Base-by-base conservation (phyloP, 768 basidiomycete species). In the Chlorophyllum brunneum region DNA sequence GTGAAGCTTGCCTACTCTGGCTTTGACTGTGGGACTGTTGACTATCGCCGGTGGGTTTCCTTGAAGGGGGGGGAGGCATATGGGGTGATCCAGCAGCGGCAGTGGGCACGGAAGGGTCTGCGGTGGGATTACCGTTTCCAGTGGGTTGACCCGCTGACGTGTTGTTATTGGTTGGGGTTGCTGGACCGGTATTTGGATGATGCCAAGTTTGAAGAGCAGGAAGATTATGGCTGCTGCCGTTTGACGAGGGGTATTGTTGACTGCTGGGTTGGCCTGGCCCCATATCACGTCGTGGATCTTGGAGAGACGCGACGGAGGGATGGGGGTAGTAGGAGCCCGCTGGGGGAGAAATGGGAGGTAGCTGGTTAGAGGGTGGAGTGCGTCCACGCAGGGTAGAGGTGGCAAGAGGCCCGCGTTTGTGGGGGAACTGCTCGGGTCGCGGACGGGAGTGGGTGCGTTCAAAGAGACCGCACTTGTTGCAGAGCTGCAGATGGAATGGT, bases 371-470 rank as follows among this genome's bases (percentile, higher is more conserved):
- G 54, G 82, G 78, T 16, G 81, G 77, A 2, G 76, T 76, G 58
- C 79, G 75, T 34, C 75, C 72, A 56, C 75, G 73, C 47, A 82
- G 67, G 18, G 76, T 70, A 2, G 77, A 67, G 3, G 73, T 63
- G 8, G 85, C 79, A 29, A 88, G 70, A 0, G 86, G 85, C 0
- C 86, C 86, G 33, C 87, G 77, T 59, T 86, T 86, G 70, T 88
- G 87, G 4, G 87, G 87, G 65, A 89, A 89, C 59, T 88, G 87
- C 56, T 88, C 86, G 0, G 88, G 88, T 36, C 88, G 73, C 8
- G 87, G 83, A 13, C 85, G 79, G 11, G 85, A 86, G 65, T 90
- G 88, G 0, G 88, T 90, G 37, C 88, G 79, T 65, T 90, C 88
- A 56, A 89, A 90, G 3, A 90, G 67, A 13, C 88, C 88, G 59